phyloP scores from a whole-genome alignment of 1,284 basidiomycete genomes.

The Sporisorium sorghi region DNA sequence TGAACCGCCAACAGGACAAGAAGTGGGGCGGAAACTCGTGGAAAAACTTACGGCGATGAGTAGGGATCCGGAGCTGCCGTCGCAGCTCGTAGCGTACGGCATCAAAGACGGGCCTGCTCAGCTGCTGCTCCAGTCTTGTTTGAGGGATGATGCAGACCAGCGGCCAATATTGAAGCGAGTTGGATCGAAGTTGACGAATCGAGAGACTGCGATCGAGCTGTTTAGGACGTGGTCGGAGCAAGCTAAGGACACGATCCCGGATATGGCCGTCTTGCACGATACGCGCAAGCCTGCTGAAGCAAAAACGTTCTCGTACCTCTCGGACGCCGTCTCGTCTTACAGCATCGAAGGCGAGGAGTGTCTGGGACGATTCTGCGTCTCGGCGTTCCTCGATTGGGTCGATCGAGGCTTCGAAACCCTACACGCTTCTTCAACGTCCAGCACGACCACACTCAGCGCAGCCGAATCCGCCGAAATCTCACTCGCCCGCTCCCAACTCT shows the following conservation, averaged over 20 bases:
- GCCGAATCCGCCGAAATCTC: slow-evolving; percentile 18
- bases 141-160: not conserved
- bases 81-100: slow-evolving; percentile 37
- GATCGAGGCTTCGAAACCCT: slow-evolving; percentile 16
- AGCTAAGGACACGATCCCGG: slow-evolving; percentile 18
- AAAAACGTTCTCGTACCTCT: slow-evolving; percentile 11
- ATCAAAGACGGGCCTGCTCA: slow-evolving; percentile 30
- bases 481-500: slow-evolving; percentile 39
- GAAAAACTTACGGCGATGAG: slow-evolving; percentile 17
- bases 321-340: slow-evolving; percentile 26
- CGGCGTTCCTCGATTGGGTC: slow-evolving; percentile 48
- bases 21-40: slow-evolving; percentile 28
- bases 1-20: slow-evolving; percentile 25
- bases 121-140: slow-evolving; percentile 10
- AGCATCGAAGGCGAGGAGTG: slow-evolving; percentile 37
- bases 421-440: not conserved
- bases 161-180: not conserved
- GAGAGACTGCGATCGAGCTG: slow-evolving; percentile 16
- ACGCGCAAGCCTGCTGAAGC: slow-evolving; percentile 3
- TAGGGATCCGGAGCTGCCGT: slow-evolving; percentile 18
- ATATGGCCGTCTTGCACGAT: slow-evolving; percentile 21
- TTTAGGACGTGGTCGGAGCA: slow-evolving; percentile 24
- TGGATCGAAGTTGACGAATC: not conserved
- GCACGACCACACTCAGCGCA: not conserved
- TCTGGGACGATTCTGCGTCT: slow-evolving; percentile 30